Evolutionary conservation across 2,329 filamentous ascomycete species (phyloP), one percentile per base, ranked within the genome.

Genomic region (Pseudopithomyces maydicus): DNA sequence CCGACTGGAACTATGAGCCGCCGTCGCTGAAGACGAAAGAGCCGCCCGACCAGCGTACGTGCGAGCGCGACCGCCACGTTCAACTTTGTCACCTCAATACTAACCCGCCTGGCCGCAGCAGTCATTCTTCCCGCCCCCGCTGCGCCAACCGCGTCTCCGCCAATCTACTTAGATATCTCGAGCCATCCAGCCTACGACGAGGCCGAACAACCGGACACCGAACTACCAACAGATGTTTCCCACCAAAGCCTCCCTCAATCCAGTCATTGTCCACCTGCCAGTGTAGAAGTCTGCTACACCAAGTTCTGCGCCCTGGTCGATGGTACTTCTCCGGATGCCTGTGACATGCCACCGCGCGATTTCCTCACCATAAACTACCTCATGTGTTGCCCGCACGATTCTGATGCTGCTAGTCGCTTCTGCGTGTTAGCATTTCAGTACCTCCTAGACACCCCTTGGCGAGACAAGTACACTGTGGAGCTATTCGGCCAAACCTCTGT

Each of bases 1-100:
- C 67, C 38, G 55, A 59, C 3, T 76, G 71, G 72, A 71, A 61
- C 71, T 76, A 76, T 59, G 67, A 76, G 54, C 67, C 73, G 29
- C 73, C 73, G 3, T 70, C 73, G 20, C 52, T 59, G 19, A 57
- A 55, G 43, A 47, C 55, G 42, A 33, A 39, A 15, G 52, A 55
- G 47, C 60, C 58, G 54, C 50, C 62, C 46, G 50, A 58, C 15
- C 35, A 50, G 7, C n/a, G 69, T 73, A 69, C 46, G 70, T 63
- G 26, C 26, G 23, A 20, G 10, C 10, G 10, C 19, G 3, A 10
- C 17, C 17, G 22, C n/a, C 5, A 29, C 26, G 5, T 29, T 8
- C 26, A 29, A 5, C 26, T 10, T 19, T 10, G 19, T 10, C 10
- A 23, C 14, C 12, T 17, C 20, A 7, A 38, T 12, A 33, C 36